Conservation (phyloP, 1,284 basidiomycete genomes). For the Blastosporella zonata region DNA sequence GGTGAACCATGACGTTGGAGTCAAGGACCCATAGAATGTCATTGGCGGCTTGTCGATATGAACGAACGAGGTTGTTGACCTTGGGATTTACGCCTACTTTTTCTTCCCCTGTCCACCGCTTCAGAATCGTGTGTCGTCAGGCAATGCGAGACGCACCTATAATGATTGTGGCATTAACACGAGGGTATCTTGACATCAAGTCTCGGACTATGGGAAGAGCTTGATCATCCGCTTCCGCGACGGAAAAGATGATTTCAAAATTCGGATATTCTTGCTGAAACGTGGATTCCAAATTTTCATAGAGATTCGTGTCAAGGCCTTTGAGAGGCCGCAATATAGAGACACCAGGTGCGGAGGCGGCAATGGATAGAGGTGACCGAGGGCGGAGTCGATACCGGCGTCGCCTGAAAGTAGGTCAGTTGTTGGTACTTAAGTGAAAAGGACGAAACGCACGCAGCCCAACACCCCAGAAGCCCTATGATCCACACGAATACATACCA, state of each 20-base stretch:
- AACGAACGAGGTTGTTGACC: constrained; percentile 91
- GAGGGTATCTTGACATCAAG: constrained; percentile 73
- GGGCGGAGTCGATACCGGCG: constrained; percentile 67
- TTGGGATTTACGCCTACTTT: constrained; percentile 93
- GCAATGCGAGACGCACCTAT: constrained; percentile 54
- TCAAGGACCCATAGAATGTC: constrained; percentile 98
- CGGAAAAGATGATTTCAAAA: constrained; percentile 85
- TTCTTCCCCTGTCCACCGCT: constrained; percentile 55
- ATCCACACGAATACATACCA: constrained; percentile 79
- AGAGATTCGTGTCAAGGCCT: constrained; percentile 90
- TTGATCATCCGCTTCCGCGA: constrained; percentile 81
- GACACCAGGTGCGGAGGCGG: constrained; percentile 75
- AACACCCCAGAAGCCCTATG: constrained; percentile 75
- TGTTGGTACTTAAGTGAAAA: constrained; percentile 12
- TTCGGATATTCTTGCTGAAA: constrained; percentile 87
- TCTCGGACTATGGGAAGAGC: constrained; percentile 77
- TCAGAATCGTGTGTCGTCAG: not conserved
- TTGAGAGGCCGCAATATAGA: constrained; percentile 90
- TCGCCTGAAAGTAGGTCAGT: constrained; percentile 46
- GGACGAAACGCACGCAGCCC: constrained; percentile 64
- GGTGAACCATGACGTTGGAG: constrained; percentile 82
- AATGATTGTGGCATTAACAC: constrained; percentile 67
- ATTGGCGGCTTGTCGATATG: constrained; percentile 78
- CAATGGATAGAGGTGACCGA: constrained; percentile 59
- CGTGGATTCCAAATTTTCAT: constrained; percentile 89